Evolutionary conservation across 2,329 filamentous ascomycete species (phyloP).

Genomic region (Diplodia mutila): DNA sequence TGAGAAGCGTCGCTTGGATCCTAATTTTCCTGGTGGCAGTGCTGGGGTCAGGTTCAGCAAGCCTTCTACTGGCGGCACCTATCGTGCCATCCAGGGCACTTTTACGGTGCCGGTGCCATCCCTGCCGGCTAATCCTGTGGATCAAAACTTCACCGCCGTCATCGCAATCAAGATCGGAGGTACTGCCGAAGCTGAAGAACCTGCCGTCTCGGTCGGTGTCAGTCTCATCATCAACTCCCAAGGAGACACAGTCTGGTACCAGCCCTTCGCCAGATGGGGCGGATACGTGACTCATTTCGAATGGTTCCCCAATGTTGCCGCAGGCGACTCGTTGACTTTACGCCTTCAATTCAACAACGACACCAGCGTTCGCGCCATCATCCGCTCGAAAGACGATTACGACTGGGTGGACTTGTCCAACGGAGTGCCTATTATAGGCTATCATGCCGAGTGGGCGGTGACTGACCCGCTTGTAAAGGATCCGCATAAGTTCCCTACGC

Average conservation of each 20-base stretch:
- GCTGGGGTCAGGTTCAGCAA: background rate
- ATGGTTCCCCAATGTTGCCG: background rate
- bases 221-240: background rate
- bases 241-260: background rate
- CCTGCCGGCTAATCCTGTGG: background rate
- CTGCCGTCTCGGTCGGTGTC: background rate
- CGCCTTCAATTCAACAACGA: background rate
- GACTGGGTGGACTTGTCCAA: too few relatives aligned
- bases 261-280: background rate
- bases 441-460: background rate
- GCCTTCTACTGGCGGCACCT: background rate
- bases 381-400: background rate
- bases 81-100: background rate
- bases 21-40: background rate
- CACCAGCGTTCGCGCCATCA: background rate
- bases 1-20: background rate
- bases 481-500: background rate
- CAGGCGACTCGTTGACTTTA: background rate
- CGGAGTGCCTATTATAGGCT: background rate
- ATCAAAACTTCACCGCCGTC: background rate
- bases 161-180: background rate
- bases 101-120: background rate
- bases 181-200: background rate
- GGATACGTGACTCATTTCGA: background rate
- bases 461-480: background rate